Conservation (phyloP, 495 filamentous ascomycete species). For the Margaritispora aquatica region DNA sequence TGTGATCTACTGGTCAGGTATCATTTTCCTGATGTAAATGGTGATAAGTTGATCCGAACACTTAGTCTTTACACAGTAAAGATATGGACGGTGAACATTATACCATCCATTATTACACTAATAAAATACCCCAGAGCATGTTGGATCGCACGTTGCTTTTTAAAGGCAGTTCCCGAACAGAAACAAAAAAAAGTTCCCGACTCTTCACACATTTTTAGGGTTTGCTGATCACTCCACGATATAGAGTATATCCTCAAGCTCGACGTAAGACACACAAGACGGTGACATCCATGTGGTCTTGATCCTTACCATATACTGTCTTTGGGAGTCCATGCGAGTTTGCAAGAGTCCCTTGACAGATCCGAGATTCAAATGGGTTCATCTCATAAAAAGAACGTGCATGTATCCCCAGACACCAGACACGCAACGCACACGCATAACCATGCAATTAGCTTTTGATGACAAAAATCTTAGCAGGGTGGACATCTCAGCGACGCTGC, state of each 20-base stretch:
- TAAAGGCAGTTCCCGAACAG: not conserved
- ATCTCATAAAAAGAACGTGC: constrained; percentile 5
- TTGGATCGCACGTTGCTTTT: not conserved
- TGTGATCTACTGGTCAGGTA: no score
- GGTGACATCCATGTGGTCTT: no score
- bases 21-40: no score
- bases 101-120: no score
- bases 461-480: not conserved
- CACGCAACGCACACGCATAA: not conserved
- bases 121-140: not conserved
- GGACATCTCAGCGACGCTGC: not conserved
- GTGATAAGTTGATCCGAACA: no score
- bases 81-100: no score
- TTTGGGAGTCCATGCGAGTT: constrained; percentile 1
- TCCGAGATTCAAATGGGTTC: not conserved
- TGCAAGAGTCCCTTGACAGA: constrained; percentile 8
- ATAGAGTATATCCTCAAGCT: no score
- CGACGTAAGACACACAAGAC: no score
- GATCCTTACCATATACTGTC: not conserved
- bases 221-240: no score
- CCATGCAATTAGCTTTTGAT: not conserved
- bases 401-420: constrained; percentile 2
- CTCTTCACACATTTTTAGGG: not conserved
- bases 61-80: no score
- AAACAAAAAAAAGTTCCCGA: not conserved